Evolutionary conservation across 129 eudicot species (phyloP), one percentile per base, ranked within the genome.

Genomic region (Flaveria robusta): DNA sequence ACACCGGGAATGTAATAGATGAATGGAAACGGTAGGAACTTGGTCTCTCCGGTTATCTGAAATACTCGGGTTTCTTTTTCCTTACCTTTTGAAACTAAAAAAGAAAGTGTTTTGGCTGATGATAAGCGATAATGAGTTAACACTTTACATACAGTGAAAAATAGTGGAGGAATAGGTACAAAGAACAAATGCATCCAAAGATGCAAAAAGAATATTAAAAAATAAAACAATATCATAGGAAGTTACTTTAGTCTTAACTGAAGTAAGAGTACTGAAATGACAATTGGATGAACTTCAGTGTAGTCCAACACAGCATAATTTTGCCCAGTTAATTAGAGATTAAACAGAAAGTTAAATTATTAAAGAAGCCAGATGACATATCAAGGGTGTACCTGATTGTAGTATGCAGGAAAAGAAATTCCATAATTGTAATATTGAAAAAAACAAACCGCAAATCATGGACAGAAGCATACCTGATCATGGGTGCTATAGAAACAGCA

Each of bases 401-500:
- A 1, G 3, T 47, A 43, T 9, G 49, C 12, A 43, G 3, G n/a
- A 3, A 47, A 47, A 47, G 1, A 47, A 2, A 47, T 3, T 47
- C n/a, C 5, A 50, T 26, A 71, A 12, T 9, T 2, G 6, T 22
- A 51, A 51, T 42, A 27, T 42, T 43, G 26, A 4, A 24, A n/a
- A 58, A 22, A 74, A 2, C 37, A 60, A 51, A 31, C 27, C 58
- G 31, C 23, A 7, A 16, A 41, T 67, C 49, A 75, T 47, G 20
- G 55, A 50, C 52, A 72, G 66, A 27, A 75, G n/a, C n/a, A 46
- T 66, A 93, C 98, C 98, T 94, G 99, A 83, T 94, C 96, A 72
- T 80, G 88, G 31, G 83, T 62, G 81, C 72, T 88, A 80, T 87
- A 94, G 89, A 91, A 91, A 76, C 97, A 94, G 78, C 94, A 94